phyloP scores from a whole-genome alignment of 1,139 yeast species.

The Protomyces arabidopsidicola region DNA sequence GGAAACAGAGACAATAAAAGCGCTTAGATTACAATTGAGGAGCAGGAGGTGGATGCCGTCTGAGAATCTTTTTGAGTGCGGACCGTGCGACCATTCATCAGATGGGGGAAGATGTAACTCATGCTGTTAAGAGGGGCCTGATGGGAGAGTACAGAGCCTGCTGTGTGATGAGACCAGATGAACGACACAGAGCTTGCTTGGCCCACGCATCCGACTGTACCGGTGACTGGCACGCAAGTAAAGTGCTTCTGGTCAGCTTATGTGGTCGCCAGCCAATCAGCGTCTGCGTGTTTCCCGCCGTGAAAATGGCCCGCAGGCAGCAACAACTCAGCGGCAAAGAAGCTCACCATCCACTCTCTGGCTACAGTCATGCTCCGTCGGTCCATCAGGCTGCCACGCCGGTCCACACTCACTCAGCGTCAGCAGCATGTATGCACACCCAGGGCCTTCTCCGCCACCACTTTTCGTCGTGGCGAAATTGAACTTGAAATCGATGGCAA shows the following conservation, averaged over 20 bases:
- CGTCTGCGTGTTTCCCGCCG: not conserved
- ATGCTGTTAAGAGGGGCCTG: too few relatives aligned
- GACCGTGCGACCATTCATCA: not conserved
- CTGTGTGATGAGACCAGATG: not conserved
- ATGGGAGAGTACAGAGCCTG: not conserved
- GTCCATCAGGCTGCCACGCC: not conserved
- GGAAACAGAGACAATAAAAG: not conserved
- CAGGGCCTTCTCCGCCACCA: slow-evolving; percentile 37
- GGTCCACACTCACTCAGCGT: not conserved
- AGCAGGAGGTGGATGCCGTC: not conserved
- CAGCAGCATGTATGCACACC: not conserved
- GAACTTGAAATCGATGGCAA: slow-evolving; percentile 74
- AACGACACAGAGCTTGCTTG: not conserved
- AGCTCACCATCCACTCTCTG: too few relatives aligned
- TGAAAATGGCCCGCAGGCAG: too few relatives aligned
- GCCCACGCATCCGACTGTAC: too few relatives aligned
- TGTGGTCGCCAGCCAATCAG: not conserved
- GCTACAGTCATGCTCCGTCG: not conserved
- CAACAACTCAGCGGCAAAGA: too few relatives aligned
- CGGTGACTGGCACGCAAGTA: not conserved
- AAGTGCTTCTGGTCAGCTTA: not conserved
- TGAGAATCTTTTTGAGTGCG: not conserved
- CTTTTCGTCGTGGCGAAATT: slow-evolving; percentile 51
- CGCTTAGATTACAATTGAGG: not conserved
- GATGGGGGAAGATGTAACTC: not conserved